These are phyloP conservation scores for Botrytis fabae DNA, from an alignment of 2,329 filamentous ascomycete genomes.

Conservation along the genomic window DNA sequence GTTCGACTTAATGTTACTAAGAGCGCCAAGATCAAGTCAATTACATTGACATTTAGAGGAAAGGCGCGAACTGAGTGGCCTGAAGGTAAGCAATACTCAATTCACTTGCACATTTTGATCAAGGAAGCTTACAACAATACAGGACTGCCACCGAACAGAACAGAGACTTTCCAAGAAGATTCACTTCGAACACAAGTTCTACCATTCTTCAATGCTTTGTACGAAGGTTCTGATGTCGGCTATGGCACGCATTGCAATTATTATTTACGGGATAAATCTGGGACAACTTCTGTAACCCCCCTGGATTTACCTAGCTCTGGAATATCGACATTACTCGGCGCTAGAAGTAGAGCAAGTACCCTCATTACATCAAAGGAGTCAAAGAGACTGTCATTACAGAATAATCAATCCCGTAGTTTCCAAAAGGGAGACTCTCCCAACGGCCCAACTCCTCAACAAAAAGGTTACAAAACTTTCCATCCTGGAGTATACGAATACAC, in stretches of 20 bases:
- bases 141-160: constrained; percentile 84
- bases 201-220: constrained; percentile 85
- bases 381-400: constrained; percentile 64
- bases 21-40: constrained; percentile 86
- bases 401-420: constrained; percentile 67
- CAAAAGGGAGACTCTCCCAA: constrained; percentile 60
- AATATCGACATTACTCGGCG: constrained; percentile 31
- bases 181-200: constrained; percentile 84
- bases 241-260: constrained; percentile 65
- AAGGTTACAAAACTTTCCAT: constrained; percentile 70
- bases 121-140: constrained; percentile 16
- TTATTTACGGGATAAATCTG: constrained; percentile 40
- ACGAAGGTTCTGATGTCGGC: constrained; percentile 56
- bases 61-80: constrained; percentile 93
- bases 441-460: constrained; percentile 58
- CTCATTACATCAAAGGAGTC: constrained; percentile 33
- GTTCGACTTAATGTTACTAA: constrained; percentile 82
- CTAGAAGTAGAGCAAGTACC: constrained; percentile 35
- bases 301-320: constrained; percentile 29
- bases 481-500: constrained; percentile 48
- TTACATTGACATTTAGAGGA: constrained; percentile 83
- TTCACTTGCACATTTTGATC: not conserved
- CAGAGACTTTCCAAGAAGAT: constrained; percentile 80
- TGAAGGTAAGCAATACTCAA: constrained; percentile 64
- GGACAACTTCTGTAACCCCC: constrained; percentile 36